Conservation (phyloP, 768 basidiomycete genomes). For the Lactarius hatsudake region DNA sequence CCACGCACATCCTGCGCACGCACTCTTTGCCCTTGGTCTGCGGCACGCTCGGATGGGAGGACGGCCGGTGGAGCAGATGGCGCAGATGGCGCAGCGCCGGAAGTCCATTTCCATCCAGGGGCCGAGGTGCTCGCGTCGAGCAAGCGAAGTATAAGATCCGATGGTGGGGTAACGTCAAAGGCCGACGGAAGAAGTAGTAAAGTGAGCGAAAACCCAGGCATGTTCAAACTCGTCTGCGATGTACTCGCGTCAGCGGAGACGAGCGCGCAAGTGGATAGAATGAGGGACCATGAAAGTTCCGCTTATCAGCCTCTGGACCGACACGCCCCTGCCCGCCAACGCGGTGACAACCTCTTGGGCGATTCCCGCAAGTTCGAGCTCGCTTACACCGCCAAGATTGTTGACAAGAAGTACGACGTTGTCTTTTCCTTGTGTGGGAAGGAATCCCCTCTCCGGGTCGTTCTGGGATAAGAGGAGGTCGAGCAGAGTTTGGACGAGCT, state of each 20-base stretch:
- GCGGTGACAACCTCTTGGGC: slow-evolving; percentile 56
- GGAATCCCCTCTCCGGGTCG: slow-evolving; percentile 75
- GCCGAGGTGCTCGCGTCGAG: slow-evolving; percentile 65
- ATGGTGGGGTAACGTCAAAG: slow-evolving; percentile 39
- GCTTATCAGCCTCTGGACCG: slow-evolving; percentile 58
- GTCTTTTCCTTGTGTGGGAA: slow-evolving; percentile 65
- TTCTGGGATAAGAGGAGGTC: slow-evolving; percentile 66
- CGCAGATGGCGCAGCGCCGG: slow-evolving; percentile 41
- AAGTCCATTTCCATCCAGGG: slow-evolving; percentile 86
- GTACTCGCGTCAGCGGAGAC: background rate
- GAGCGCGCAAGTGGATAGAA: background rate
- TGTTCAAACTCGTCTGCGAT: slow-evolving; percentile 79
- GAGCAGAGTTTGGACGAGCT: slow-evolving; percentile 68
- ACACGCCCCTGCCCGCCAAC: slow-evolving; percentile 55
- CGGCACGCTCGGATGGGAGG: slow-evolving; percentile 17
- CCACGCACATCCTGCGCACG: slow-evolving; percentile 43
- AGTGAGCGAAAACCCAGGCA: slow-evolving; percentile 89
- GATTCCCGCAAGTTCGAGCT: slow-evolving; percentile 73
- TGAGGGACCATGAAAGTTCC: slow-evolving; percentile 82
- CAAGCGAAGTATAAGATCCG: slow-evolving; percentile 54
- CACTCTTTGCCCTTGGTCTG: slow-evolving; percentile 29
- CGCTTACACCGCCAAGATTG: slow-evolving; percentile 83
- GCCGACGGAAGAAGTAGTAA: slow-evolving; percentile 67
- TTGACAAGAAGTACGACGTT: slow-evolving; percentile 79
- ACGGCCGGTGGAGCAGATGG: slow-evolving; percentile 10